These are phyloP conservation scores for Rhodamnia rubescens DNA, from an alignment of 345 rosid species.

Conservation along the genomic window DNA sequence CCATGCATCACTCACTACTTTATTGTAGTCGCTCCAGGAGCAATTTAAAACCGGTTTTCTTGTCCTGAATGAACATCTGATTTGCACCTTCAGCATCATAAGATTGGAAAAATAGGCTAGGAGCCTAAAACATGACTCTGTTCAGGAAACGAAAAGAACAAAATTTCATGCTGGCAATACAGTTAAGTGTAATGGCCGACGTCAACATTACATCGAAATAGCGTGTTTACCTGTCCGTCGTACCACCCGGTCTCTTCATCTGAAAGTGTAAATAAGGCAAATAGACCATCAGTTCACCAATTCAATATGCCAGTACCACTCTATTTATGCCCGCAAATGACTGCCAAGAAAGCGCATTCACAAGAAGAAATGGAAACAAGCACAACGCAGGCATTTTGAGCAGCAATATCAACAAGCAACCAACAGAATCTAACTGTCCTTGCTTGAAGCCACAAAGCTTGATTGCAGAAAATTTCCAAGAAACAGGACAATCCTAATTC, in stretches of 20 bases:
- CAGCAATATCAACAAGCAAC: background rate
- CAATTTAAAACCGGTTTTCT: background rate
- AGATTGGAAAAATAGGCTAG: background rate
- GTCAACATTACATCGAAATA: background rate
- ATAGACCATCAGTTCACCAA: background rate
- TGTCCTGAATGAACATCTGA: background rate
- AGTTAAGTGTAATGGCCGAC: background rate
- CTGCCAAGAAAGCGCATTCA: background rate
- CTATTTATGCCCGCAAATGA: background rate
- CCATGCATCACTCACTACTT: background rate
- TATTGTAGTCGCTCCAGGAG: background rate
- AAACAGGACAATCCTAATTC: background rate
- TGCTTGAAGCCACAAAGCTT: background rate
- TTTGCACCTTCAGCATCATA: background rate
- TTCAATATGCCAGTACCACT: background rate
- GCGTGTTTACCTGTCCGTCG: slow-evolving; percentile 70
- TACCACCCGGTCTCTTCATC: slow-evolving; percentile 99
- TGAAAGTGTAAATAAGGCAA: slow-evolving; percentile 8
- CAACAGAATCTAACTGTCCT: background rate
- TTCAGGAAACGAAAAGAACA: background rate
- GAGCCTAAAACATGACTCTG: background rate
- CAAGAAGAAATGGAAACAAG: background rate
- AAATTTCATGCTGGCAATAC: background rate
- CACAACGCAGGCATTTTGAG: background rate
- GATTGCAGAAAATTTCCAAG: background rate